Evolutionary conservation across 2,329 filamentous ascomycete species (phyloP).

Genomic region (Magnaporthiopsis poae): DNA sequence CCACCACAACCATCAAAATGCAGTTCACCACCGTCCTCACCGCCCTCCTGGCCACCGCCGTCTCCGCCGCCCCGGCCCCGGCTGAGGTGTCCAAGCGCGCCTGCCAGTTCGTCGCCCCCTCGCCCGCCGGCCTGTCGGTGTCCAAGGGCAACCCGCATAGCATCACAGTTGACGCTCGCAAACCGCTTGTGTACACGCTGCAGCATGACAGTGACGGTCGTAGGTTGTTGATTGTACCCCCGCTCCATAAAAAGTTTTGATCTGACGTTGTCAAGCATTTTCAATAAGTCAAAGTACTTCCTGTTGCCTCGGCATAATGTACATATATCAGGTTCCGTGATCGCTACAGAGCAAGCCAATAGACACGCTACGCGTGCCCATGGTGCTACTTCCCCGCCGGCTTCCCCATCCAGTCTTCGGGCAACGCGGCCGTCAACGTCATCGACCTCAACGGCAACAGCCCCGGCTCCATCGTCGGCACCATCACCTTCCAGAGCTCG

Average conservation of each 20-base stretch:
- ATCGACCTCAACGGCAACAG: constrained; percentile 15
- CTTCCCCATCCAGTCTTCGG: constrained; percentile 15
- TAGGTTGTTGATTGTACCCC: too few relatives aligned
- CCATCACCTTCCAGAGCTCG: constrained; percentile 14
- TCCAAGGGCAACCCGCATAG: constrained; percentile 8
- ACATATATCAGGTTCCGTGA: too few relatives aligned
- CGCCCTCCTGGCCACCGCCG: constrained; percentile 11
- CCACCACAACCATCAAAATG: constrained; percentile 15
- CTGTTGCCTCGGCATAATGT: too few relatives aligned
- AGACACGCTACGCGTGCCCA: too few relatives aligned
- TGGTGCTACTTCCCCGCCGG: constrained; percentile 19
- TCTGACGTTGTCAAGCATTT: too few relatives aligned
- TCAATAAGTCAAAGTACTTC: too few relatives aligned
- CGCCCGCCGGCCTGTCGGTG: constrained; percentile 7
- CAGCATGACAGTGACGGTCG: too few relatives aligned
- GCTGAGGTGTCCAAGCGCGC: constrained; percentile 10
- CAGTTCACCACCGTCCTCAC: constrained; percentile 17
- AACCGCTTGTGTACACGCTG: too few relatives aligned
- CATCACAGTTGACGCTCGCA: too few relatives aligned
- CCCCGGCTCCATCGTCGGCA: constrained; percentile 18
- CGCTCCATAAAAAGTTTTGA: too few relatives aligned
- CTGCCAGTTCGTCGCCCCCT: constrained; percentile 7
- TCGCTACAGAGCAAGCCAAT: too few relatives aligned
- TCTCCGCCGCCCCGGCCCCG: constrained; percentile 8
- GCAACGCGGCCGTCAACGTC: constrained; percentile 14